Conservation (phyloP, 1,139 yeast genomes). For the Taphrina sp. region DNA sequence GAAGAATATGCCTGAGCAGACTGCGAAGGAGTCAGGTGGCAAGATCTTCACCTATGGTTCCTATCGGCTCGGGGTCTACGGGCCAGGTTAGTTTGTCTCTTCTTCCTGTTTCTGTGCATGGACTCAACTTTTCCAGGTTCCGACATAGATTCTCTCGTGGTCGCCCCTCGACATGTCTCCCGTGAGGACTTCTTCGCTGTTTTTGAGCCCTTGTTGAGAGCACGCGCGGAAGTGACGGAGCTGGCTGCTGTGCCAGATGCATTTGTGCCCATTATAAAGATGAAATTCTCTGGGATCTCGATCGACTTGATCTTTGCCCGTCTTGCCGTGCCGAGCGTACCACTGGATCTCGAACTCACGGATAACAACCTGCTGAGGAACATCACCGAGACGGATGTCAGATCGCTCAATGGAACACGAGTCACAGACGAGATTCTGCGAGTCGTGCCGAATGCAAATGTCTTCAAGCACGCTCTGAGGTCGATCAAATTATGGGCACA, state of each 20-base stretch:
- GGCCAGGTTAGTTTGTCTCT: constrained; percentile 56
- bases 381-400: constrained; percentile 82
- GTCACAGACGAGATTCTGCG: constrained; percentile 91
- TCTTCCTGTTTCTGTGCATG: no score
- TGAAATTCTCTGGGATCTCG: constrained; percentile 82
- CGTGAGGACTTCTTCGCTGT: constrained; percentile 84
- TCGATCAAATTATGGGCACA: constrained; percentile 97
- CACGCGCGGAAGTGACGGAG: constrained; percentile 79
- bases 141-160: constrained; percentile 93
- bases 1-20: constrained; percentile 92
- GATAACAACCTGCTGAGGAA: constrained; percentile 83
- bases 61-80: constrained; percentile 89
- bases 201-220: constrained; percentile 64
- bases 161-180: constrained; percentile 93
- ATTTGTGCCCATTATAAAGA: constrained; percentile 88
- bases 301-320: constrained; percentile 86
- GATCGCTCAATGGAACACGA: constrained; percentile 91
- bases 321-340: constrained; percentile 77
- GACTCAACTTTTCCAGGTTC: constrained; percentile 56
- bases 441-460: constrained; percentile 88
- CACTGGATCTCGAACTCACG: constrained; percentile 66
- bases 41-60: constrained; percentile 94
- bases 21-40: constrained; percentile 97
- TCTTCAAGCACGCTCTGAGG: constrained; percentile 86
- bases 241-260: constrained; percentile 94